Evolutionary conservation across 2,329 filamentous ascomycete genomes (phyloP).

Genomic region (Ceratocystis harringtonii): DNA sequence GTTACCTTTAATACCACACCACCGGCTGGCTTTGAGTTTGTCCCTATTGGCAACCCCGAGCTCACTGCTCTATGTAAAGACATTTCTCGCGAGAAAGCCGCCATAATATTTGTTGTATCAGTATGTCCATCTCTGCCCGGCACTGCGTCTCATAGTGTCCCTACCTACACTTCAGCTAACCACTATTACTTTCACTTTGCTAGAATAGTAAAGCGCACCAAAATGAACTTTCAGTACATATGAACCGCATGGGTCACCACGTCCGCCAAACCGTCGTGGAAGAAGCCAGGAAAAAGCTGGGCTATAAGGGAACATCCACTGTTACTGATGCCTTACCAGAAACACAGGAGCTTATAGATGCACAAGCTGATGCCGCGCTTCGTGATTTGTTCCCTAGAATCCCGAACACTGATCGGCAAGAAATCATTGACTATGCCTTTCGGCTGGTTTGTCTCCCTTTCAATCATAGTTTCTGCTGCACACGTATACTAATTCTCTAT

Average conservation of each 20-base stretch:
- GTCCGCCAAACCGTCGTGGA: slow-evolving; percentile 45
- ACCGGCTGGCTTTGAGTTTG: slow-evolving; percentile 47
- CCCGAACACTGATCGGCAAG: slow-evolving; percentile 46
- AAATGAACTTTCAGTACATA: slow-evolving; percentile 34
- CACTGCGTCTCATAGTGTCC: slow-evolving; percentile 1
- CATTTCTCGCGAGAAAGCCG: slow-evolving; percentile 44
- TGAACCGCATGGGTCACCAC: slow-evolving; percentile 46
- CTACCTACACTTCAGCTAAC: not conserved
- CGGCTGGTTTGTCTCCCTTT: slow-evolving; percentile 35
- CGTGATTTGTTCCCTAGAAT: slow-evolving; percentile 51
- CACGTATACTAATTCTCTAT: not conserved
- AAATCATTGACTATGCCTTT: slow-evolving; percentile 48
- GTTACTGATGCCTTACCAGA: slow-evolving; percentile 44
- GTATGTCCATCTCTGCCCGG: slow-evolving; percentile 27
- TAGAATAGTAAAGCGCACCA: slow-evolving; percentile 24
- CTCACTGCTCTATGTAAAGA: slow-evolving; percentile 49
- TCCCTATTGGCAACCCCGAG: slow-evolving; percentile 46
- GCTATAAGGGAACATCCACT: slow-evolving; percentile 16
- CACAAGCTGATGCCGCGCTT: slow-evolving; percentile 46
- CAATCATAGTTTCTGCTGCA: not conserved
- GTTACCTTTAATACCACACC: slow-evolving; percentile 37
- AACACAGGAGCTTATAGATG: slow-evolving; percentile 44
- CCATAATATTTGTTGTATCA: slow-evolving; percentile 52
- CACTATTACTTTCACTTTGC: not conserved
- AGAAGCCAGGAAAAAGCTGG: slow-evolving; percentile 30